Evolutionary conservation across 2,329 filamentous ascomycete genomes (phyloP), one percentile per base, ranked within the genome.

Genomic region (Ophiosphaerella narmari): DNA sequence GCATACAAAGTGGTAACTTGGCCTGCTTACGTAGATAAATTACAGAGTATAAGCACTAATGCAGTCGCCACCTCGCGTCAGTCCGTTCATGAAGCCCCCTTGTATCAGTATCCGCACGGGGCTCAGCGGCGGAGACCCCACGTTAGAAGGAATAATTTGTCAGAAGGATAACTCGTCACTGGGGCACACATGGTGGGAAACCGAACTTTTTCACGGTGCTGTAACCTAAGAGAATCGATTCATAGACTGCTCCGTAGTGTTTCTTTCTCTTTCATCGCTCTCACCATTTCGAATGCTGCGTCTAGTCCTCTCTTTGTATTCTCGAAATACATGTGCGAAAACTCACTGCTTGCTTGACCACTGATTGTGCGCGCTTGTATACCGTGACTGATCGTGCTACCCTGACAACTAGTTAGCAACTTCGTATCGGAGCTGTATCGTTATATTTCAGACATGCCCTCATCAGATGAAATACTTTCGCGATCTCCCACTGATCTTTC

Each of bases 321-420:
- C 24, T 70, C 59, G 39, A 72, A 72, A 45, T 72, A 72, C 2
- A 66, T 36, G 26, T 72, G 68, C 24, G 67, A 68, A 47, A 71
- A 72, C 33, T 70, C 66, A 50, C 66, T 71, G 54, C 70, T 72
- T 7, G 68, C 70, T 48, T 71, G 68, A 9, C 68, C 67, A 39
- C 62, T 71, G 36, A 72, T 67, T 2, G 70, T 71, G 7, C 70
- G 60, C 12, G 68, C 70, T 21, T 72, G 70, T 9, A 72, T 72
- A 0, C 68, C 67, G 49, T 72, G 68, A 39, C 60, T 68, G 21
- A 72, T 72, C 3, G 64, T 68, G 26, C 63, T 68, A 24, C 67
- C 66, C 69, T 71, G 24, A 7, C 32, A 8, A 21, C 9, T 14
- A 16, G 18, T 55, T 44, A 52, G 44, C 26, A 42, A 21, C 31